Evolutionary conservation across 768 basidiomycete genomes (phyloP).

Genomic region (Melanogaster broomeanus): DNA sequence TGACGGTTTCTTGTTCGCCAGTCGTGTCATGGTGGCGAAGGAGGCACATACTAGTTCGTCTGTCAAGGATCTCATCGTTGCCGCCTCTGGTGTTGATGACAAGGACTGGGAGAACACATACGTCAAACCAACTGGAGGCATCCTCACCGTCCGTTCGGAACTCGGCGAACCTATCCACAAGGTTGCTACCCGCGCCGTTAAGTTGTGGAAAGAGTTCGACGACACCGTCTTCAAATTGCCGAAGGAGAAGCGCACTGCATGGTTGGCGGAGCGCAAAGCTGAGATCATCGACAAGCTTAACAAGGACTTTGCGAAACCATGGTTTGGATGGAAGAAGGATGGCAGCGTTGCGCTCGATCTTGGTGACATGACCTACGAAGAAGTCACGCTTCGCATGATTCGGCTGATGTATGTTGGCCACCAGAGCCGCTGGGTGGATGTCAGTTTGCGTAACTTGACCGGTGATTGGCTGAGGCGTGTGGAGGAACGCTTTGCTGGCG

Average conservation of each 20-base stretch:
- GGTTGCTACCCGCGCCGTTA: slow-evolving; percentile 95
- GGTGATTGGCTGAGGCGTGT: slow-evolving; percentile 97
- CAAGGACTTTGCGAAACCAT: slow-evolving; percentile 93
- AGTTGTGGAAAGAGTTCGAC: slow-evolving; percentile 99
- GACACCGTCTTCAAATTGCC: slow-evolving; percentile 93
- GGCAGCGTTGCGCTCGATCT: slow-evolving; percentile 82
- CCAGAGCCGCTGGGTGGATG: slow-evolving; percentile 91
- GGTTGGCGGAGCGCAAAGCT: slow-evolving; percentile 84
- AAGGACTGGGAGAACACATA: slow-evolving; percentile 94
- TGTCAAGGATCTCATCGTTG: slow-evolving; percentile 96
- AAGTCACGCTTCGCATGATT: slow-evolving; percentile 88
- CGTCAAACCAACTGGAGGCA: slow-evolving; percentile 89
- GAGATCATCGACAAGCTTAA: slow-evolving; percentile 93
- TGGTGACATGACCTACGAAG: slow-evolving; percentile 98
- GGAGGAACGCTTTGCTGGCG: slow-evolving; percentile 93
- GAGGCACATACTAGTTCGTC: slow-evolving; percentile 94
- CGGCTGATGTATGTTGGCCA: slow-evolving; percentile 93
- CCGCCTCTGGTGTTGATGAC: slow-evolving; percentile 90
- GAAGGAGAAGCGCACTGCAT: slow-evolving; percentile 90
- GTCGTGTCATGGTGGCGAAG: slow-evolving; percentile 98
- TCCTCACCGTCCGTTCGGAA: slow-evolving; percentile 96
- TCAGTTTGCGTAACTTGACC: slow-evolving; percentile 87
- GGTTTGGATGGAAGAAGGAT: slow-evolving; percentile 98
- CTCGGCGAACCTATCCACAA: slow-evolving; percentile 99
- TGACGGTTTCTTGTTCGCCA: slow-evolving; percentile 95